Evolutionary conservation across 2,329 filamentous ascomycete genomes (phyloP).

Genomic region (Cercospora zeae-maydis): DNA sequence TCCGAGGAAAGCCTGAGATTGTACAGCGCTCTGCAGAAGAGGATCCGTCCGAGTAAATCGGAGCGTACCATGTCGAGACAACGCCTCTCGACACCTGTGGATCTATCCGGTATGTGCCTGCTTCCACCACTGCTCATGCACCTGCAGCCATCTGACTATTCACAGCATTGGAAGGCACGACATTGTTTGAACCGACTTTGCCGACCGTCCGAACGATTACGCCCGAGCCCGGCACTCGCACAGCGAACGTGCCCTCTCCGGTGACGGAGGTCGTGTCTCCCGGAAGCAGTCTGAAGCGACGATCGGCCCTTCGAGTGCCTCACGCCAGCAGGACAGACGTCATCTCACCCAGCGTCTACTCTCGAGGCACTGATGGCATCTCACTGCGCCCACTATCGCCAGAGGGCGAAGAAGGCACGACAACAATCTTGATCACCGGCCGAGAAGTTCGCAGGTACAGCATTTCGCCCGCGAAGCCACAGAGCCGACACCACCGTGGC

Average conservation of each 20-base stretch:
- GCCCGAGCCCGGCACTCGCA: slow-evolving; percentile 22
- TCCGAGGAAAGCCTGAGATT: slow-evolving; percentile 56
- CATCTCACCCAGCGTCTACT: slow-evolving; percentile 48
- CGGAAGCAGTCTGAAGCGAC: slow-evolving; percentile 22
- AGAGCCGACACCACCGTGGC: slow-evolving; percentile 5
- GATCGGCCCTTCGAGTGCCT: slow-evolving; percentile 23
- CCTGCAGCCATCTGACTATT: neutral
- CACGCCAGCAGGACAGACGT: slow-evolving; percentile 6
- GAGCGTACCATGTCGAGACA: slow-evolving; percentile 7
- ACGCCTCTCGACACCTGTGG: neutral
- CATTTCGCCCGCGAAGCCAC: slow-evolving; percentile 31
- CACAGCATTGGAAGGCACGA: neutral
- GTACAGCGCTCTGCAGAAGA: slow-evolving; percentile 56
- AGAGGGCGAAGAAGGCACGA: slow-evolving; percentile 31
- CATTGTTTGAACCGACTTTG: slow-evolving; percentile 9
- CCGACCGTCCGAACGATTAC: slow-evolving; percentile 30
- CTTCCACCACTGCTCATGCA: neutral
- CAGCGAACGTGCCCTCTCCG: slow-evolving; percentile 18
- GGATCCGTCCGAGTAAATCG: slow-evolving; percentile 45
- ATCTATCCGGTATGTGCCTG: neutral
- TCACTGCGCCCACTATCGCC: slow-evolving; percentile 35
- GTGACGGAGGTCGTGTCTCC: slow-evolving; percentile 12
- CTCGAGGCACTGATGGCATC: slow-evolving; percentile 41
- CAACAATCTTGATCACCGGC: slow-evolving; percentile 44
- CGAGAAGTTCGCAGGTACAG: slow-evolving; percentile 45